A percentile compares a stretch with the other conserved stretches of the same genome.
Evolutionary conservation across 257 asterid species (phyloP).

Genomic region (Salvia rosmarinus): DNA sequence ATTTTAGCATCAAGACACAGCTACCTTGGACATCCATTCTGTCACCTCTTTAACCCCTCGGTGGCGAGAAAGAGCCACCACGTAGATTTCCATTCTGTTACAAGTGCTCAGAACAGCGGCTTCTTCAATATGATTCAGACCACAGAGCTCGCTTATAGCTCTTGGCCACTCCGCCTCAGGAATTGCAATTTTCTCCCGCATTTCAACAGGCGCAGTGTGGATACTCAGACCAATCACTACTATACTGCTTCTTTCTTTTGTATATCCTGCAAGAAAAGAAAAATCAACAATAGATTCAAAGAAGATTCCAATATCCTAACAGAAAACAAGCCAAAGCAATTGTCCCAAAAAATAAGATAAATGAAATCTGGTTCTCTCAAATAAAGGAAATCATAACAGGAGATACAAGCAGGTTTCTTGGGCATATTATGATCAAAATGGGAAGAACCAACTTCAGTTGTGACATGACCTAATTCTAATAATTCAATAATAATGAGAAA

Average conservation of each 20-base stretch:
- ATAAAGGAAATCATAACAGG: neutral
- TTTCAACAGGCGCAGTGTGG: constrained; percentile 87
- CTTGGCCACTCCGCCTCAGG: constrained; percentile 98
- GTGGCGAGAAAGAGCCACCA: constrained; percentile 89
- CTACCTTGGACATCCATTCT: constrained; percentile 97
- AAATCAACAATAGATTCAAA: constrained; percentile 8
- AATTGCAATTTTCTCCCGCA: constrained; percentile 90
- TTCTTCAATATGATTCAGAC: constrained; percentile 88
- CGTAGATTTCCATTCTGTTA: constrained; percentile 92
- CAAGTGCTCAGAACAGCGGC: constrained; percentile 98
- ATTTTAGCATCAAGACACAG: neutral
- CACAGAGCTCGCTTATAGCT: constrained; percentile 83
- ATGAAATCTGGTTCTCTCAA: neutral
- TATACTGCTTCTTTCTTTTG: constrained; percentile 88
- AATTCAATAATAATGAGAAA: neutral
- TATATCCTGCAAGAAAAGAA: constrained; percentile 58
- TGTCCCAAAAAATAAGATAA: neutral
- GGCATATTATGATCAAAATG: neutral
- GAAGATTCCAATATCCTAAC: neutral
- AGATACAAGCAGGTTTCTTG: neutral
- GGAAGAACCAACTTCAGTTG: too few species aligned
- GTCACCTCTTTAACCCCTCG: constrained; percentile 97
- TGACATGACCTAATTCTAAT: too few species aligned
- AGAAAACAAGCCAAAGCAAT: neutral
- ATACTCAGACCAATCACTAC: constrained; percentile 85